Evolutionary conservation across 1,284 basidiomycete species (phyloP).

Genomic region (Ceratobasidium papillatum): DNA sequence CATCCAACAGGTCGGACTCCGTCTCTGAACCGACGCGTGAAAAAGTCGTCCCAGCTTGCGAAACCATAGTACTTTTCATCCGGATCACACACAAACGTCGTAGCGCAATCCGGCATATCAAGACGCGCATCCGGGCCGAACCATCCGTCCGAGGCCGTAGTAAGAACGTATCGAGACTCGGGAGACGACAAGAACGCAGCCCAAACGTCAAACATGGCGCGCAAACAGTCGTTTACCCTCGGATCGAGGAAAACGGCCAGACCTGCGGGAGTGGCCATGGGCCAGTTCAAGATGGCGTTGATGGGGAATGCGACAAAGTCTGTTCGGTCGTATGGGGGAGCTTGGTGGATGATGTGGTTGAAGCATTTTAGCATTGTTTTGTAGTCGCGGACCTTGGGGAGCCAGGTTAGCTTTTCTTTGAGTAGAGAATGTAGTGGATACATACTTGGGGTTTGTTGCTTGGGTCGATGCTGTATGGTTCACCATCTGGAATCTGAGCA

Average conservation of each 20-base stretch:
- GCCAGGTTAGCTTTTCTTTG: neutral
- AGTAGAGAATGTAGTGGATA: neutral
- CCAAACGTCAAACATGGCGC: conserved; percentile 47
- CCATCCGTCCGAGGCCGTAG: conserved; percentile 49
- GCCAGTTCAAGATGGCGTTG: conserved; percentile 51
- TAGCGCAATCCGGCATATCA: conserved; percentile 46
- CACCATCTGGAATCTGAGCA: neutral
- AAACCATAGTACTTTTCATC: conserved; percentile 50
- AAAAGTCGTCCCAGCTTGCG: conserved; percentile 54
- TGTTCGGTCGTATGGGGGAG: conserved; percentile 54
- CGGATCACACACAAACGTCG: conserved; percentile 53
- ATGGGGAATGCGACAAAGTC: conserved; percentile 59
- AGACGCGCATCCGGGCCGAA: conserved; percentile 49
- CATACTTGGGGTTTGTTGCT: conserved; percentile 20
- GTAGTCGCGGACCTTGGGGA: conserved; percentile 56
- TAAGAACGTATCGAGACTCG: conserved; percentile 50
- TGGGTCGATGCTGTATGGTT: conserved; percentile 19
- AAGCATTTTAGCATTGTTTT: conserved; percentile 57
- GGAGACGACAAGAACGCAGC: conserved; percentile 50
- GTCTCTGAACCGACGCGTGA: conserved; percentile 50
- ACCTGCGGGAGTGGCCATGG: conserved; percentile 15
- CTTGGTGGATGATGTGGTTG: conserved; percentile 56
- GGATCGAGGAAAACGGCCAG: conserved; percentile 13
- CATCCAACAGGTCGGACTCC: conserved; percentile 50
- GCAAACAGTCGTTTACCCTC: conserved; percentile 20